These are phyloP conservation scores for Parachlorella kessleri DNA, from an alignment of 139 green algal species.

Conservation along the genomic window DNA sequence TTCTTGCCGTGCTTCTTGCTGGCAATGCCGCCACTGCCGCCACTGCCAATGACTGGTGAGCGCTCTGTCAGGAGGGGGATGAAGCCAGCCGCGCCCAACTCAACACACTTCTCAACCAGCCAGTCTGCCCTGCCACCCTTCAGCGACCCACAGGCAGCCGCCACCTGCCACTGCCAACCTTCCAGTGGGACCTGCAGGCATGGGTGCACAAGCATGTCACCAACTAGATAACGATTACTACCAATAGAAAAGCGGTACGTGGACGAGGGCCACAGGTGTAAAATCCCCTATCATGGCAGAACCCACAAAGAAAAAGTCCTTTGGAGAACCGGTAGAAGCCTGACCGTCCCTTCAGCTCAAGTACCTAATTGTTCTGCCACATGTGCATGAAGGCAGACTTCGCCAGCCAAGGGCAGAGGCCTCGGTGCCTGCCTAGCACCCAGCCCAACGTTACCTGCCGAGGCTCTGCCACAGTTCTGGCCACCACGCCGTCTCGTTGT, in stretches of 20 bases:
- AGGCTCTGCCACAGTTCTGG: not conserved
- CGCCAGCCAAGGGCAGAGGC: not conserved
- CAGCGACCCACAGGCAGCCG: constrained; percentile 73
- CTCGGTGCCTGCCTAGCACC: not conserved
- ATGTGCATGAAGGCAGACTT: too few species aligned
- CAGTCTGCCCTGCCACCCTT: constrained; percentile 86
- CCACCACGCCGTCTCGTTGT: not conserved
- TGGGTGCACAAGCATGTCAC: too few species aligned
- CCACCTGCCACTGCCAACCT: constrained; percentile 43
- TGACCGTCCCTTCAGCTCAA: too few species aligned
- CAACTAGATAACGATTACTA: too few species aligned
- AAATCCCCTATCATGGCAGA: not conserved
- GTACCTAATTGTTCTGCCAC: too few species aligned
- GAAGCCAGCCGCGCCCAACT: constrained; percentile 78
- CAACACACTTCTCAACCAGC: constrained; percentile 90
- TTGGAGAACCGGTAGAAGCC: not conserved
- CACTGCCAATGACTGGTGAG: constrained; percentile 44
- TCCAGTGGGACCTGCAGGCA: not conserved
- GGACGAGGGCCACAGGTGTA: too few species aligned
- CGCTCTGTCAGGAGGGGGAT: constrained; percentile 78
- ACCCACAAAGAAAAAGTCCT: not conserved
- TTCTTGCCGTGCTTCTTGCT: not conserved
- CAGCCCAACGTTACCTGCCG: not conserved
- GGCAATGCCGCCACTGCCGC: not conserved
- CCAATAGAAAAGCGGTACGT: too few species aligned